Base-by-base conservation (phyloP, 1,139 yeast species). In the Saccharomyces hybrid region DNA sequence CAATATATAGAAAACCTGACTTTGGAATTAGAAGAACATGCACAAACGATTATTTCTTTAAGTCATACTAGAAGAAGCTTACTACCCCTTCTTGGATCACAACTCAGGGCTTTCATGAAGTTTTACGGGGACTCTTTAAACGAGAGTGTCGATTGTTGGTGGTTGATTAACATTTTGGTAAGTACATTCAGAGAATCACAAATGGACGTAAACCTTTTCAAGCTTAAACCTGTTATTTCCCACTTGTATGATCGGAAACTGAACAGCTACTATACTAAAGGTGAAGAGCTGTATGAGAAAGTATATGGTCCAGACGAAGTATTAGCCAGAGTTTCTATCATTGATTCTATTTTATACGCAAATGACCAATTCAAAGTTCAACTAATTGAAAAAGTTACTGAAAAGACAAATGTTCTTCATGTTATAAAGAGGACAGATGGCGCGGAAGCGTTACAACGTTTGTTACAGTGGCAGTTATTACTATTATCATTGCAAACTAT, bases 51-150 rank as follows among this genome's bases (percentile, higher is more conserved):
- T 1, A 71, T 86, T 56, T 63, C 71, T 1, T 76, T 78, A 54
- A 72, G 95, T 1, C 75, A 70, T 53, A 84, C 88, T 0, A 79
- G 97, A 69, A 79, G 95, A 61, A 77, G 87, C 11, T 71, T 90
- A 13, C 71, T 88, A 28, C 93, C 96, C 0, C 64, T 77, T 0
- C 68, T 89, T 26, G 75, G 86, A 2, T 67, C 66, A 31, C 64
- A 71, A 23, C 55, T 74, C 2, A 56, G 61, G 1, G 54, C 69
- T 30, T 66, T 66, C 50, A 52, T 64, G 46, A 50, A 54, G 8
- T 20, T 26, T 5, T 50, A 55, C 49, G 59, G 67, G 0, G 60
- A 59, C 0, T 57, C 58, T 1, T 78, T 82, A 59, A 26, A 50
- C 3, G 26, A 46, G 3, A 20, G 49, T 2, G 38, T 75, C 47